Evolutionary conservation across 2,329 filamentous ascomycete species (phyloP), one percentile per base, ranked within the genome.

Genomic region (Neonectria punicea): DNA sequence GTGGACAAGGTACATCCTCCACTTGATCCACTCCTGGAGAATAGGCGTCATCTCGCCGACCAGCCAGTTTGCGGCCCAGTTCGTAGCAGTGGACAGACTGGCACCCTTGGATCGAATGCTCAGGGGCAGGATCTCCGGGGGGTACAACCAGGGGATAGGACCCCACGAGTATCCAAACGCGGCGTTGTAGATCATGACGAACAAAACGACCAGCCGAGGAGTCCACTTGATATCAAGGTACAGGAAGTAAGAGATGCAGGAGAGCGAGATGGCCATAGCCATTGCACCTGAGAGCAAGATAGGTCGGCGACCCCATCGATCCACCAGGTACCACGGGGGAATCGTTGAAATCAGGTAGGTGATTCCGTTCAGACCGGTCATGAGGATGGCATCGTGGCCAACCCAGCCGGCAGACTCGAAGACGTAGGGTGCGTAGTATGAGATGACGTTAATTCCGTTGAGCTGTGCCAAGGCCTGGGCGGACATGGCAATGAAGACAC

Each of bases 381-480:
- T 98, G 66, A 98, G 86, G 68, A 98, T 92, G 5, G 96, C 96
- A 64, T 93, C 87, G 71, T 95, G 93, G 30, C 95, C 96, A 60
- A 89, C 82, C 96, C 95, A 98, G n/a, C 96, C 95, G 41, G 96
- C 96, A 65, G 94, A 94, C 80, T 98, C 94, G 75, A 99, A 98
- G 16, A 98, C 95, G 61, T 97, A 89, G 0, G 96, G 96, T 1
- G 96, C 96, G 77, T 99, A 99, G 85, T 98, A 99, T 1, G 95
- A 98, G 69, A 99, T 99, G 77, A 99, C 96, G 81, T 99, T 99
- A 83, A 99, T 99, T 70, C 96, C 96, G 82, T 98, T 98, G 58
- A 99, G 89, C 81, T 99, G 96, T 30, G 96, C 96, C 70, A 99
- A 88, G 6, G 91, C 94, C 80, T 98, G 96, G 4, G 96, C 96